Base-by-base conservation (phyloP, 768 basidiomycete species). In the Ramaria sp. region DNA sequence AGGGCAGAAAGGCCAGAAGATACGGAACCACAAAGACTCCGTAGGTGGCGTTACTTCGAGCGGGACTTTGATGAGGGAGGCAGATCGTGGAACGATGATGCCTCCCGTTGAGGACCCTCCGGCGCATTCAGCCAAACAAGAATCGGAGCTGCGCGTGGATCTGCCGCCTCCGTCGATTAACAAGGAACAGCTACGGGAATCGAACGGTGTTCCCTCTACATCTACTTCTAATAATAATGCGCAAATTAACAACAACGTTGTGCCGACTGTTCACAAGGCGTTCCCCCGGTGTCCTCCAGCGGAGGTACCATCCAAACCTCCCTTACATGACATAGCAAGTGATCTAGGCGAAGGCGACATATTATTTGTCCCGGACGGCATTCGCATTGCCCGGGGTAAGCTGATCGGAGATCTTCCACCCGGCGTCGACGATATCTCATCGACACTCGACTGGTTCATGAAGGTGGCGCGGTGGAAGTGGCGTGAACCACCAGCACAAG, bases 271-370 rank as follows among this genome's bases (percentile, higher is more conserved):
- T n/a, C 39, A n/a, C n/a, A n/a, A n/a, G n/a, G n/a, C n/a, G n/a
- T n/a, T 41, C 16, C 39, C 38, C 38, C 38, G 5, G 18, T 20
- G 5, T 5, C 44, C 5, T 7, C 20, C 44, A 7, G 41, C 45
- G 25, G 9, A 25, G 16, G n/a, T 22, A 25, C 18, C 45, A 30
- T 1, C 2, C 25, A 16, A 2, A 7, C 28, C 24, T 7, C 45
- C 45, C 28, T 13, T 12, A 41, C 39, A 2, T 34, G 30, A 25
- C 20, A 22, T 48, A n/a, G 28, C 47, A 24, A 15, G 24, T 6
- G 47, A 24, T 25, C 47, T 48, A 12, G 47, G n/a, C 20, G 48
- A 50, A 20, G 48, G 48, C 30, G 48, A 50, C 34, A 37, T 50
- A 20, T 12, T 16, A 6, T 50, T 50, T 20, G 18, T 50, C 28